These are phyloP conservation scores for Diplotaxis tenuifolia DNA, from an alignment of 345 rosid species.

Conservation along the genomic window DNA sequence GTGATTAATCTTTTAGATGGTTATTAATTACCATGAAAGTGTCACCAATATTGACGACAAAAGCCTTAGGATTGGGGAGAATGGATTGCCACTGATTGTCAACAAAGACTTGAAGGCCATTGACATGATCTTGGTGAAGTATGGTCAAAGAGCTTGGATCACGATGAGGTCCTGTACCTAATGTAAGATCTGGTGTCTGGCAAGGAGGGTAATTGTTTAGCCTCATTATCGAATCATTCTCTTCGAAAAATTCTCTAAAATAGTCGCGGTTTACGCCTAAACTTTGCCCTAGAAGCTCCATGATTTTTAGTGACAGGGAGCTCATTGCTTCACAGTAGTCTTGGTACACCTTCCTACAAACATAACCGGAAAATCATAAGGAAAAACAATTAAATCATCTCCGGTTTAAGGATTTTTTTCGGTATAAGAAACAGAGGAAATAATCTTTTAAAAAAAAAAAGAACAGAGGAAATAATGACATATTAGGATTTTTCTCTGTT, in stretches of 20 bases:
- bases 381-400: not conserved
- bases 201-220: conserved; percentile 94
- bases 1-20: not conserved
- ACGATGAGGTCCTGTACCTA: conserved; percentile 99
- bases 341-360: conserved; percentile 64
- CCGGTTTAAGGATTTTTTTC: not conserved
- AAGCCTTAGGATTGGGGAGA: conserved; percentile 69
- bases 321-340: conserved; percentile 87
- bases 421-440: conserved; percentile 21
- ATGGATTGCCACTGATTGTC: conserved; percentile 82
- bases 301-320: conserved; percentile 73
- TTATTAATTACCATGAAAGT: conserved; percentile 81
- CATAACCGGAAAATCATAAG: conserved; percentile 9
- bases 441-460: not conserved
- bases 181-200: conserved; percentile 85
- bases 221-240: conserved; percentile 95
- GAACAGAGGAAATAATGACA: conserved; percentile 20
- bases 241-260: conserved; percentile 72
- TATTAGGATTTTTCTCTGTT: conserved; percentile 9
- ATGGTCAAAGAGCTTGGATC: conserved; percentile 98
- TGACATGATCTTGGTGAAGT: conserved; percentile 93
- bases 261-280: conserved; percentile 54
- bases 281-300: conserved; percentile 86
- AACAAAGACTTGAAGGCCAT: conserved; percentile 90
- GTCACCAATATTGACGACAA: conserved; percentile 95